These are phyloP conservation scores for Fusarium humuli DNA, from an alignment of 2,329 filamentous ascomycete genomes.

Conservation along the genomic window DNA sequence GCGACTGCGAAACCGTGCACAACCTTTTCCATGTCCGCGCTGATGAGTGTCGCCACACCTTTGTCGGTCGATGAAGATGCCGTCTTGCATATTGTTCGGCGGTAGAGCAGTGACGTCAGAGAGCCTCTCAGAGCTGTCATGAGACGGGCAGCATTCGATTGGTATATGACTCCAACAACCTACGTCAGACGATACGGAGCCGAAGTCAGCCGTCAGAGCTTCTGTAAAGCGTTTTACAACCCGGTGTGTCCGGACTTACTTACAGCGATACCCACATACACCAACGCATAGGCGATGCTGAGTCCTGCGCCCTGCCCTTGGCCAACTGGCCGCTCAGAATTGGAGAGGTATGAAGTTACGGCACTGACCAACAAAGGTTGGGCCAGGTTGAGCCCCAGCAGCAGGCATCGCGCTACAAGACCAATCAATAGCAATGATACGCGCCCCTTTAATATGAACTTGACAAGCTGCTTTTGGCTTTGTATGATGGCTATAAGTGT, in stretches of 20 bases:
- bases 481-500: conserved; percentile 8
- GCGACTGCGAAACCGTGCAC: conserved; percentile 12
- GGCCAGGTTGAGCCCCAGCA: conserved; percentile 10
- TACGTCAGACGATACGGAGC: conserved; percentile 2
- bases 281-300: conserved; percentile 9
- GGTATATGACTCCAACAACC: conserved; percentile 11
- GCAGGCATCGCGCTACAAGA: conserved; percentile 6
- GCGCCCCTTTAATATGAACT: conserved; percentile 9
- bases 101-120: conserved; percentile 10
- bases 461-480: conserved; percentile 9
- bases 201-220: conserved; percentile 7
- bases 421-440: conserved; percentile 12
- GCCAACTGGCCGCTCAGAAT: conserved; percentile 11
- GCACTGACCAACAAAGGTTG: conserved; percentile 11
- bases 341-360: conserved; percentile 12
- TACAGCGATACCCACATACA: conserved; percentile 9
- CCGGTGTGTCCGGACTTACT: conserved; percentile 7
- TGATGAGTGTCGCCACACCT: conserved; percentile 11
- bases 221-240: conserved; percentile 3
- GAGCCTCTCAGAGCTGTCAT: conserved; percentile 11
- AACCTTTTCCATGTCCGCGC: conserved; percentile 12
- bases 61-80: conserved; percentile 10
- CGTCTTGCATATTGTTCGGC: conserved; percentile 6
- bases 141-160: conserved; percentile 9
- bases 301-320: conserved; percentile 8